These are phyloP conservation scores for Aquanectria penicillioides DNA, from an alignment of 2,329 filamentous ascomycete species.

Conservation along the genomic window DNA sequence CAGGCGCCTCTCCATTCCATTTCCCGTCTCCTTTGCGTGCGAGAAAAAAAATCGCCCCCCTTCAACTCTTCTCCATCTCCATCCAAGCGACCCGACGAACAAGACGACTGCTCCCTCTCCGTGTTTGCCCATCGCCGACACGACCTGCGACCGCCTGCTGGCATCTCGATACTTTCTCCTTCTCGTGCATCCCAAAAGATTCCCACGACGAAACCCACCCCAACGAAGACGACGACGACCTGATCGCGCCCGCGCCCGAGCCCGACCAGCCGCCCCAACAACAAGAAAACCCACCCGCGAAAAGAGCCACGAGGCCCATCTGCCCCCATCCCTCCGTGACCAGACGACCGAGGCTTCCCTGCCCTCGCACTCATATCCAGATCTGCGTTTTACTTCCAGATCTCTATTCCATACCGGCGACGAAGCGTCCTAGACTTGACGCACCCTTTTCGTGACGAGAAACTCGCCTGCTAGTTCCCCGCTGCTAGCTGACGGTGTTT, in stretches of 20 bases:
- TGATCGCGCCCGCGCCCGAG: constrained; percentile 36
- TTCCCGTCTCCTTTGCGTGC: constrained; percentile 23
- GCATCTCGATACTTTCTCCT: constrained; percentile 28
- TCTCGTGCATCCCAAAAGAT: constrained; percentile 4
- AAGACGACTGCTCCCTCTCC: constrained; percentile 27
- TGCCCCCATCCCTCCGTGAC: constrained; percentile 14
- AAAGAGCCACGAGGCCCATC: constrained; percentile 21
- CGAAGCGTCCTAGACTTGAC: constrained; percentile 37
- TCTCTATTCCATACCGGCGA: constrained; percentile 25
- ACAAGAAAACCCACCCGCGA: constrained; percentile 23
- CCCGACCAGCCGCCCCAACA: constrained; percentile 40
- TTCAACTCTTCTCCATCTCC: constrained; percentile 43
- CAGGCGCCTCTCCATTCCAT: constrained; percentile 21
- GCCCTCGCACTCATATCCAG: constrained; percentile 3
- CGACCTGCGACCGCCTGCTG: constrained; percentile 31
- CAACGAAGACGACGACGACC: constrained; percentile 39
- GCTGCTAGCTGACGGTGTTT: constrained; percentile 39
- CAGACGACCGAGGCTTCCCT: constrained; percentile 21
- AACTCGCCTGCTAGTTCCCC: constrained; percentile 30
- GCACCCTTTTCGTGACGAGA: constrained; percentile 28
- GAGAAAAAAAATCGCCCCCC: constrained; percentile 35
- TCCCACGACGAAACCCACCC: constrained; percentile 23
- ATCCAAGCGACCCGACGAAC: constrained; percentile 38
- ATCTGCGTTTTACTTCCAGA: constrained; percentile 7
- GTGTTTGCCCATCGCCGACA: constrained; percentile 41